Base-by-base conservation (phyloP, 2,329 filamentous ascomycete genomes). In the Neocatenulostroma microsporum region DNA sequence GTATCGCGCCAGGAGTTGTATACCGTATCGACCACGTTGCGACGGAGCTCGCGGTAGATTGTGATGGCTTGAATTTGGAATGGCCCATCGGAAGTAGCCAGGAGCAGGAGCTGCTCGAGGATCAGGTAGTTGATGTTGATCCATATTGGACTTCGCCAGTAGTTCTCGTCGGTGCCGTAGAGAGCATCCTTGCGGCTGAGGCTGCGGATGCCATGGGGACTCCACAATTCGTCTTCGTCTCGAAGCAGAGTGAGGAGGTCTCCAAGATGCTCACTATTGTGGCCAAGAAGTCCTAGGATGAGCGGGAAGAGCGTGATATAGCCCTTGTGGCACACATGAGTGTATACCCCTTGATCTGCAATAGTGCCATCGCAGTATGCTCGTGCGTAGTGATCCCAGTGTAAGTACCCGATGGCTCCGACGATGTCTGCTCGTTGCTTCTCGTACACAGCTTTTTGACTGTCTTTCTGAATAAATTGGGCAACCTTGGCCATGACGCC, bases 241-340 rank as follows among this genome's bases (percentile, higher is more conserved):
- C 72, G 75, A 23, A 95, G 74, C 21, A 94, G 66, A 46, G 87
- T 78, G 34, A 95, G 64, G 3, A 87, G 46, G 78, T 81, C 12
- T n/a, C n/a, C n/a, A n/a, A n/a, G n/a, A n/a, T n/a, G n/a, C n/a
- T n/a, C 95, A 63, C 50, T 80, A 80, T 34, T 81, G 74, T 61
- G 82, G 84, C 37, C 86, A 76, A 3, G 80, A 67, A 43, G 76
- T 72, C 41, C 95, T 56, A 43, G 94, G 69, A 95, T 62, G 69
- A 95, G 93, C 2, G 89, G 89, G 61, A 93, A 88, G 19, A 96
- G 70, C 10, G 85, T 89, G 48, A 95, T 77, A 56, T 96, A 96
- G 14, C 89, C 89, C 63, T 91, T 93, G 68, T 95, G 88, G 66
- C 89, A 96, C 28, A 94, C 84, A 12, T 89, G 79, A 61, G 95